phyloP scores from a whole-genome alignment of 2,329 filamentous ascomycete species.

The Leptographium lundbergii region DNA sequence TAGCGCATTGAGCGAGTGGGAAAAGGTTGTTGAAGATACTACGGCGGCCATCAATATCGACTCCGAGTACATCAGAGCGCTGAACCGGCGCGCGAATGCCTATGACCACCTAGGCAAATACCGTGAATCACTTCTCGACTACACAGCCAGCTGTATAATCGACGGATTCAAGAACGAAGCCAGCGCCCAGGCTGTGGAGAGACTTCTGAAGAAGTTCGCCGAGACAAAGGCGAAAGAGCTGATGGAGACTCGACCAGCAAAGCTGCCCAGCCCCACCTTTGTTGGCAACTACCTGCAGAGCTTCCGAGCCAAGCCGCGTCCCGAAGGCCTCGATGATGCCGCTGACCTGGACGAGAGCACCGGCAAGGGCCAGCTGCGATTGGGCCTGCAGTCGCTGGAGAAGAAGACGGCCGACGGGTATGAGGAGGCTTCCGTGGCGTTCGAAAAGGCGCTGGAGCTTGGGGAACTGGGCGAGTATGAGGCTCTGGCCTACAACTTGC shows the following conservation, averaged over 20 bases:
- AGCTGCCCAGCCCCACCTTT: constrained; percentile 88
- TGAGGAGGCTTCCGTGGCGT: constrained; percentile 72
- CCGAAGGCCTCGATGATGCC: constrained; percentile 69
- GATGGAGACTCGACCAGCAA: constrained; percentile 70
- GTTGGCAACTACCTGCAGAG: constrained; percentile 98
- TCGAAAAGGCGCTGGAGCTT: constrained; percentile 77
- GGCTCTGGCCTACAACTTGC: constrained; percentile 89
- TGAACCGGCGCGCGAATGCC: constrained; percentile 91
- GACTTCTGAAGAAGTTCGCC: constrained; percentile 90
- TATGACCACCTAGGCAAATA: constrained; percentile 88
- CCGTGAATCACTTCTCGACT: constrained; percentile 91
- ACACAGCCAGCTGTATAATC: constrained; percentile 97
- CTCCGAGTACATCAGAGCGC: constrained; percentile 90
- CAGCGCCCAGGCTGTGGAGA: constrained; percentile 81
- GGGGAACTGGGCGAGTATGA: constrained; percentile 71
- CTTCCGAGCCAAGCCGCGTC: constrained; percentile 74
- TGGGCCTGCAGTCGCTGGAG: constrained; percentile 67
- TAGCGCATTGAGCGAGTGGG: constrained; percentile 86
- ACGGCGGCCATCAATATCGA: constrained; percentile 90
- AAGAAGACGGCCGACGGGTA: constrained; percentile 87
- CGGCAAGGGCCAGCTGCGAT: constrained; percentile 74
- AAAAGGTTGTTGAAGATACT: constrained; percentile 93
- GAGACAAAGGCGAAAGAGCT: constrained; percentile 90
- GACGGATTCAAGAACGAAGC: constrained; percentile 89
- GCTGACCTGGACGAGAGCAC: constrained; percentile 65